Conservation (phyloP, 768 basidiomycete species). For the Tricholoma furcatifolium region DNA sequence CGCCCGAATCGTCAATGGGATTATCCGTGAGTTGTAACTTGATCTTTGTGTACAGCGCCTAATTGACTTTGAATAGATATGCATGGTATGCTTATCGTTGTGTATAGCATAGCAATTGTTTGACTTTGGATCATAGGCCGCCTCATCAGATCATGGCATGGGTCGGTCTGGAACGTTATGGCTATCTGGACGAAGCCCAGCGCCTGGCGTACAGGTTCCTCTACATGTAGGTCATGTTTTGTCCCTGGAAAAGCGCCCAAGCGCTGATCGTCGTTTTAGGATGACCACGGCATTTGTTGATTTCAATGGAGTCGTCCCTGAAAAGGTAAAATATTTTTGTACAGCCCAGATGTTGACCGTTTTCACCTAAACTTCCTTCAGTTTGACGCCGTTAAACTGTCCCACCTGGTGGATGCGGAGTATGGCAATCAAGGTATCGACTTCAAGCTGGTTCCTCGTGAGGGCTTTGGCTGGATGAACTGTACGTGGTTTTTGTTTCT, state of each 20-base stretch:
- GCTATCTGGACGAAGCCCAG: conserved; percentile 91
- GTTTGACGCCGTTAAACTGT: conserved; percentile 96
- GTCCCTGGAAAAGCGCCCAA: neutral
- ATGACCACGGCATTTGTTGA: conserved; percentile 95
- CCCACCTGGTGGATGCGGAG: conserved; percentile 95
- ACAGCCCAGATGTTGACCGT: too few species aligned
- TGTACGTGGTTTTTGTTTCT: conserved; percentile 43
- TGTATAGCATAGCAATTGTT: too few species aligned
- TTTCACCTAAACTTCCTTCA: conserved; percentile 23
- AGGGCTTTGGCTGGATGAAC: conserved; percentile 99
- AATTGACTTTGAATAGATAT: conserved; percentile 43
- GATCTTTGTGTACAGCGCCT: conserved; percentile 10
- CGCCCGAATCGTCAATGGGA: conserved; percentile 99
- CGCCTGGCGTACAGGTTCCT: conserved; percentile 93
- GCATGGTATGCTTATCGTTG: conserved; percentile 47
- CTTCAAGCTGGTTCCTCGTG: conserved; percentile 96
- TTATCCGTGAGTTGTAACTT: conserved; percentile 68
- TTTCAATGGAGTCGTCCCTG: conserved; percentile 97
- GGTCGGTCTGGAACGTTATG: conserved; percentile 96
- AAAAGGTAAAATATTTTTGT: conserved; percentile 64
- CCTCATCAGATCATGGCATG: conserved; percentile 98
- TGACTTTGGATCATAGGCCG: conserved; percentile 48
- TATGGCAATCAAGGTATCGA: conserved; percentile 96
- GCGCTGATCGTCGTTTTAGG: conserved; percentile 38
- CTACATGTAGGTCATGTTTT: conserved; percentile 69